Evolutionary conservation across 225 moss, liverwort and hornwort species (phyloP).

Genomic region (Climacium dendroides): DNA sequence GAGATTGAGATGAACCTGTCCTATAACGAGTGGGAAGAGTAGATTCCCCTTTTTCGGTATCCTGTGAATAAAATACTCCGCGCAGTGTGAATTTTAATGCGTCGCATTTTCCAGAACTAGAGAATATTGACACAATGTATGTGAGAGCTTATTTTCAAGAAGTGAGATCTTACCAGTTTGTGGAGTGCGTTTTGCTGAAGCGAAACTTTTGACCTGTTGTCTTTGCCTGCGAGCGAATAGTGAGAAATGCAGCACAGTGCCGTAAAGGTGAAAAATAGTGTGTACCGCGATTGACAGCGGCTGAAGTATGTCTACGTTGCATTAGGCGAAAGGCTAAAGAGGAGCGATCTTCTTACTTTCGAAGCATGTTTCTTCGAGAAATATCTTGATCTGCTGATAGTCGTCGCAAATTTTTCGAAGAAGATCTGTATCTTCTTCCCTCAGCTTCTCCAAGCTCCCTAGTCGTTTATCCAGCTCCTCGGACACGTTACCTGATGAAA

Average conservation of each 20-base stretch:
- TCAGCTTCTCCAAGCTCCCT: conserved; percentile 29
- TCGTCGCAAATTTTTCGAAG: conserved; percentile 20
- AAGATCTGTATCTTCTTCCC: conserved; percentile 15
- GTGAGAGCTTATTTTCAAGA: background rate
- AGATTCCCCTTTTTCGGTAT: background rate
- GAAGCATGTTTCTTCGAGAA: conserved; percentile 44
- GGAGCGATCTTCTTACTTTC: conserved; percentile 13
- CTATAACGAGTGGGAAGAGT: background rate
- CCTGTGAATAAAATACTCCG: background rate
- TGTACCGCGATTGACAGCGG: background rate
- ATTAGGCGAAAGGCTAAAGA: background rate
- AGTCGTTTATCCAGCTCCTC: conserved; percentile 41
- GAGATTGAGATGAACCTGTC: background rate
- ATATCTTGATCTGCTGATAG: conserved; percentile 27
- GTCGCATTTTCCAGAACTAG: background rate
- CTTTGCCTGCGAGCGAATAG: conserved; percentile 19
- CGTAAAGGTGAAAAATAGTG: background rate
- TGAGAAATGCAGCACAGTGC: background rate
- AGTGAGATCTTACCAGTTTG: conserved; percentile 24
- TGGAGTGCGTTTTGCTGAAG: conserved; percentile 32
- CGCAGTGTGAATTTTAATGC: background rate
- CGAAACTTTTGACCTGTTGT: conserved; percentile 35
- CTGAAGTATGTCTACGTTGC: background rate
- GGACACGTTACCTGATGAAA: conserved; percentile 26
- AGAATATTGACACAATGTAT: background rate